Conservation (phyloP, 306 rosid species). For the Prunus armeniaca region DNA sequence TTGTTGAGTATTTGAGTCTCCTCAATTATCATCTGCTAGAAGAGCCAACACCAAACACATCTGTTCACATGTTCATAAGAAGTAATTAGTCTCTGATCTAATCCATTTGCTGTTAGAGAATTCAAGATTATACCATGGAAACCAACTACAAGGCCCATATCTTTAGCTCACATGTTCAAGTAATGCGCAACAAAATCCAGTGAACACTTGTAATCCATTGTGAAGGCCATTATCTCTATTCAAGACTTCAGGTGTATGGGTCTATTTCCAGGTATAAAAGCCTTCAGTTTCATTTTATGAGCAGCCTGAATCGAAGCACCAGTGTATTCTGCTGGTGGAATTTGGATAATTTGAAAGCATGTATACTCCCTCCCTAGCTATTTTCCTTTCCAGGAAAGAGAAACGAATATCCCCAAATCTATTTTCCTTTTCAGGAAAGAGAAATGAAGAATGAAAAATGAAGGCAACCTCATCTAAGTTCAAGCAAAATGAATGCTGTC, state of each 20-base stretch:
- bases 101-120: neutral
- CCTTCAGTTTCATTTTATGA: neutral
- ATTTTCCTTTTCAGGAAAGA: neutral
- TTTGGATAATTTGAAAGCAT: neutral
- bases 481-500: slow-evolving; percentile 1
- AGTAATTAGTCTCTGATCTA: neutral
- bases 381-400: neutral
- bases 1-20: slow-evolving; percentile 7
- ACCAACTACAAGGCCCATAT: neutral
- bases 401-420: neutral
- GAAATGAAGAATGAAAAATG: neutral
- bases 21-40: neutral
- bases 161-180: neutral
- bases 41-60: neutral
- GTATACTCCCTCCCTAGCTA: neutral
- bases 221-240: neutral
- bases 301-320: slow-evolving; percentile 4
- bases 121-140: neutral
- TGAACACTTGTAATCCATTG: neutral
- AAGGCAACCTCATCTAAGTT: neutral
- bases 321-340: neutral
- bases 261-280: neutral
- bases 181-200: neutral
- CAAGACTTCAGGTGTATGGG: neutral
- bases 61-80: neutral